A percentile compares a stretch with the other conserved stretches of the same genome.
Evolutionary conservation across 805 yeast genomes (phyloP).

Genomic region (Pichia phayaonensis): DNA sequence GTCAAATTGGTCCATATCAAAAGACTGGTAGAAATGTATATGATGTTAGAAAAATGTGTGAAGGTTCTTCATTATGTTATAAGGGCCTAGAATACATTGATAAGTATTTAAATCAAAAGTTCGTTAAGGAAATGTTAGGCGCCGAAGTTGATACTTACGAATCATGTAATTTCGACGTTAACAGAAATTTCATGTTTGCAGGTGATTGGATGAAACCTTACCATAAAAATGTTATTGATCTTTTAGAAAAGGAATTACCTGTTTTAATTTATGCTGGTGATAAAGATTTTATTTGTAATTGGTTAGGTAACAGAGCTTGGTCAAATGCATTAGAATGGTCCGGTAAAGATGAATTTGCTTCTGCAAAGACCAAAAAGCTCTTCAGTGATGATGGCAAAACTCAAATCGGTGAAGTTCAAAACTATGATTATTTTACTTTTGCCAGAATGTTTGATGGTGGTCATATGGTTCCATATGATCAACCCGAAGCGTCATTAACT

Average conservation of each 20-base stretch:
- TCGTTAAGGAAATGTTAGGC: constrained; percentile 50
- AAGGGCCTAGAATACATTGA: constrained; percentile 41
- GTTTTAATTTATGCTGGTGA: constrained; percentile 92
- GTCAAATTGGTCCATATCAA: constrained; percentile 50
- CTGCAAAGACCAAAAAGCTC: constrained; percentile 21
- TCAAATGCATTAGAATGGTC: constrained; percentile 61
- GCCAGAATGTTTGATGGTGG: constrained; percentile 77
- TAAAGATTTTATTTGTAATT: constrained; percentile 86
- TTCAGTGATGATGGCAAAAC: constrained; percentile 27
- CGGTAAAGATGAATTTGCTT: constrained; percentile 28
- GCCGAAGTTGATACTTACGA: constrained; percentile 43
- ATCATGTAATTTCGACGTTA: constrained; percentile 45
- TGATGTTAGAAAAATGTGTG: constrained; percentile 52
- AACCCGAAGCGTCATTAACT: constrained; percentile 63
- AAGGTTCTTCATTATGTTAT: constrained; percentile 47
- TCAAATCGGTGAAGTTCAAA: constrained; percentile 68
- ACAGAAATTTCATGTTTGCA: constrained; percentile 41
- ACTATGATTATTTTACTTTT: constrained; percentile 62
- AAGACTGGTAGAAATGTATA: constrained; percentile 56
- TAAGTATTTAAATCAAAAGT: constrained; percentile 44
- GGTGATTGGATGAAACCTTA: constrained; percentile 68
- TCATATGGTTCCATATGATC: constrained; percentile 89
- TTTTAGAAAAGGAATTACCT: constrained; percentile 63
- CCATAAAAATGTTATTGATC: constrained; percentile 46
- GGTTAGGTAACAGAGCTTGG: constrained; percentile 90